phyloP scores from a whole-genome alignment of 2,329 filamentous ascomycete species.

The Botrytis medusae region DNA sequence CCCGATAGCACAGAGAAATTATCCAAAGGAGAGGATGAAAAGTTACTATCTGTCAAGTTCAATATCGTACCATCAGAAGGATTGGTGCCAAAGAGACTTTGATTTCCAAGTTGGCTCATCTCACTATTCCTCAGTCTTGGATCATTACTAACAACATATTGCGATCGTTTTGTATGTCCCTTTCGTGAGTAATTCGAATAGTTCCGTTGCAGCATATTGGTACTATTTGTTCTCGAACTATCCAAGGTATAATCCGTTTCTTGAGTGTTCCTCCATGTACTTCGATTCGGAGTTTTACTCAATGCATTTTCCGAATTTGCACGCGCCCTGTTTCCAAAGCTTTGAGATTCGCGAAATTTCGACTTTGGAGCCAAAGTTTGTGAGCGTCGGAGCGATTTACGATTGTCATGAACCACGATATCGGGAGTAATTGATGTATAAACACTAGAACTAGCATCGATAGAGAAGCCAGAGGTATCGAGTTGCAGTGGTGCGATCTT shows the following conservation, averaged over 20 bases:
- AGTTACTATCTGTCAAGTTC: conserved; percentile 32
- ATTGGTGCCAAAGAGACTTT: conserved; percentile 11
- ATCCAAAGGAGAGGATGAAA: conserved; percentile 32
- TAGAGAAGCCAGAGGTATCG: conserved; percentile 32
- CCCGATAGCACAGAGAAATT: conserved; percentile 31
- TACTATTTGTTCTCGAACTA: conserved; percentile 30
- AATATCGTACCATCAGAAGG: conserved; percentile 25
- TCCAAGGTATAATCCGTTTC: conserved; percentile 28
- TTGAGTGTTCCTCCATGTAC: conserved; percentile 35
- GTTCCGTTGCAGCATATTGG: conserved; percentile 27
- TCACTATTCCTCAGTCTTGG: conserved; percentile 25
- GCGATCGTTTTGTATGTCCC: conserved; percentile 32
- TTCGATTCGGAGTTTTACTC: conserved; percentile 25
- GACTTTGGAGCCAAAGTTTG: conserved; percentile 23
- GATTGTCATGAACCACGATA: conserved; percentile 1
- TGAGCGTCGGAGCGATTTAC: conserved; percentile 18
- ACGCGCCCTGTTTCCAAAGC: conserved; percentile 25
- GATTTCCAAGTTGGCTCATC: conserved; percentile 16
- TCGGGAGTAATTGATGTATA: conserved; percentile 15
- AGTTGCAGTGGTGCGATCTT: conserved; percentile 30
- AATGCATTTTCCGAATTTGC: conserved; percentile 35
- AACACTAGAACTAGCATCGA: conserved; percentile 17
- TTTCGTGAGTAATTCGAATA: conserved; percentile 38
- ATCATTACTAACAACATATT: conserved; percentile 23
- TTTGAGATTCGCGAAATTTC: conserved; percentile 23